Conservation (phyloP, 495 filamentous ascomycete genomes). For the Mycothermus thermophilus region DNA sequence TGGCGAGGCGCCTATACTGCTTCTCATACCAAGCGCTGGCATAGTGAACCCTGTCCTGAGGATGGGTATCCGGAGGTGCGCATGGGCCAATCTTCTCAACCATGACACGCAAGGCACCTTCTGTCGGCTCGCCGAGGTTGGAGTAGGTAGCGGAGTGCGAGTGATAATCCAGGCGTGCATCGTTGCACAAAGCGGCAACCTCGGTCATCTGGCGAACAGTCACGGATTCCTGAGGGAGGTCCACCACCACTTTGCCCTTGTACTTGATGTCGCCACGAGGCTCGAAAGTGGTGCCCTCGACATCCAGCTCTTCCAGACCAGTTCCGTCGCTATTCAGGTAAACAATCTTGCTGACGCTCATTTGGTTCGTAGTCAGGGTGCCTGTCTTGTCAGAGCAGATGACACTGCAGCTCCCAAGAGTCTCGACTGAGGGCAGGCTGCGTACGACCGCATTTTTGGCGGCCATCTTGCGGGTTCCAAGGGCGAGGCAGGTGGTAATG, state of each 20-base stretch:
- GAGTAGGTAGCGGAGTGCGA: slow-evolving; percentile 54
- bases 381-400: slow-evolving; percentile 99
- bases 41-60: slow-evolving; percentile 52
- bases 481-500: slow-evolving; percentile 89
- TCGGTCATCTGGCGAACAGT: slow-evolving; percentile 73
- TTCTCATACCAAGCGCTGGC: slow-evolving; percentile 78
- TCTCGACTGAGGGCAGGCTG: slow-evolving; percentile 93
- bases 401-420: slow-evolving; percentile 95
- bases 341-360: slow-evolving; percentile 92
- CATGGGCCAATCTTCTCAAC: slow-evolving; percentile 82
- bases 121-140: slow-evolving; percentile 89
- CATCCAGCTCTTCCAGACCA: slow-evolving; percentile 72
- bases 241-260: slow-evolving; percentile 51
- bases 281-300: slow-evolving; percentile 89
- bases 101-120: slow-evolving; percentile 81
- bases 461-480: slow-evolving; percentile 96
- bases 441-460: slow-evolving; percentile 94
- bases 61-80: slow-evolving; percentile 25
- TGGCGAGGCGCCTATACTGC: slow-evolving; percentile 57
- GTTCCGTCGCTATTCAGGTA: slow-evolving; percentile 59
- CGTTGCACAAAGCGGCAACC: slow-evolving; percentile 84
- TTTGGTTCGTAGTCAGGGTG: slow-evolving; percentile 96
- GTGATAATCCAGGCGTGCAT: slow-evolving; percentile 72
- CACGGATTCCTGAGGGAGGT: slow-evolving; percentile 60
- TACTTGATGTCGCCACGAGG: slow-evolving; percentile 60